phyloP scores from a whole-genome alignment of 352 stramenopile genomes.

The Pythium insidiosum region DNA sequence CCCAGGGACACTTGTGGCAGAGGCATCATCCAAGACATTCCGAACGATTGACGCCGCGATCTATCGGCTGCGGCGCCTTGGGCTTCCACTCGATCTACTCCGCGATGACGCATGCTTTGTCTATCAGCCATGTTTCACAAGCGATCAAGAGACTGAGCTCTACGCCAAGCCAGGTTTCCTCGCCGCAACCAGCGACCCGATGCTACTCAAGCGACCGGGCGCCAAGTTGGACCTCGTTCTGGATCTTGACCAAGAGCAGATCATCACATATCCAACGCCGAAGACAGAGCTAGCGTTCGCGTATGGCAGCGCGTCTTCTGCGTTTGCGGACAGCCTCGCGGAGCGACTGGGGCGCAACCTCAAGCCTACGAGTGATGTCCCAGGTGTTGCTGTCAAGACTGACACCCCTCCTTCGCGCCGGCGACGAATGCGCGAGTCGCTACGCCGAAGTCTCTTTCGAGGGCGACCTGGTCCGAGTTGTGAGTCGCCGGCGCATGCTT shows the following conservation, averaged over 20 bases:
- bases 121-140: conserved; percentile 42
- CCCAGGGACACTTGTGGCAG: conserved; percentile 31
- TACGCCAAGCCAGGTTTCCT: conserved; percentile 34
- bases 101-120: conserved; percentile 28
- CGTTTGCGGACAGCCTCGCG: conserved; percentile 20
- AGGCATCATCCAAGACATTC: conserved; percentile 20
- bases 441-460: background rate
- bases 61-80: conserved; percentile 29
- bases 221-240: conserved; percentile 48
- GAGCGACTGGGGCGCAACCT: conserved; percentile 23
- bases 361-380: background rate
- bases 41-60: conserved; percentile 31
- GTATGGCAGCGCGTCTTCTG: conserved; percentile 31
- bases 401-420: too few species aligned
- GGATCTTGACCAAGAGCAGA: conserved; percentile 42
- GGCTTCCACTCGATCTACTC: conserved; percentile 34
- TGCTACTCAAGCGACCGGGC: conserved; percentile 43
- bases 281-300: conserved; percentile 45
- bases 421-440: conserved; percentile 9
- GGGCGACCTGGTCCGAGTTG: conserved; percentile 4
- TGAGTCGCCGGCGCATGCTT: conserved; percentile 9
- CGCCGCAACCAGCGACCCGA: conserved; percentile 38
- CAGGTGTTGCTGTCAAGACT: conserved; percentile 3
- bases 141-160: conserved; percentile 16
- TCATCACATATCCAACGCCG: conserved; percentile 40